A percentile compares a stretch with the other conserved stretches of the same genome.
Conservation (phyloP, 768 basidiomycete genomes). For the Boletus rex-veris region DNA sequence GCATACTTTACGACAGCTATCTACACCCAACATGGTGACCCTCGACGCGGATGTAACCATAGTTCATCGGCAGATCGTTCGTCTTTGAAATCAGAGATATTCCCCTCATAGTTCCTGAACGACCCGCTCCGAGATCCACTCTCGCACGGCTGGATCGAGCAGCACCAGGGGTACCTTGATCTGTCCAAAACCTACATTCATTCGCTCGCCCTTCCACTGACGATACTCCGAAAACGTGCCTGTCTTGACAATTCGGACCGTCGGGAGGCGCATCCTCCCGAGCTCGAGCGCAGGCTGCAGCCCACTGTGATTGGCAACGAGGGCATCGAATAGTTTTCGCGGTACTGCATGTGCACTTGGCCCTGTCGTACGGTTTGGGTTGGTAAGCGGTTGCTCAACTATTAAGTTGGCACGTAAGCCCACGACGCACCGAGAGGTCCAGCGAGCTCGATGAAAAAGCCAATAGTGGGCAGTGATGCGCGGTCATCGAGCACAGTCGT, state of each 20-base stretch:
- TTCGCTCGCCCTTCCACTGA: constrained; percentile 5
- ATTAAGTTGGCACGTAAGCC: too few species aligned
- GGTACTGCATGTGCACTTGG: not conserved
- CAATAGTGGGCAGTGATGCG: not conserved
- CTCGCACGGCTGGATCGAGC: not conserved
- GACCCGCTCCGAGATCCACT: constrained; percentile 21
- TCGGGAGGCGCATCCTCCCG: constrained; percentile 9
- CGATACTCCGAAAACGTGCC: constrained; percentile 21
- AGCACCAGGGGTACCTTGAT: constrained; percentile 17
- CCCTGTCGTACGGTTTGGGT: not conserved
- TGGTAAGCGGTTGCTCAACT: not conserved
- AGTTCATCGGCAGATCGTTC: too few species aligned
- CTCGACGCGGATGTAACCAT: too few species aligned
- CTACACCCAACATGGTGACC: too few species aligned
- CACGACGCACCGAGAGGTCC: constrained; percentile 10
- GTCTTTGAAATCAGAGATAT: too few species aligned
- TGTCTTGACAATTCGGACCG: constrained; percentile 18
- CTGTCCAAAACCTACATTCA: constrained; percentile 1
- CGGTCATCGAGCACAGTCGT: constrained; percentile 16
- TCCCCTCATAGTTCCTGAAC: constrained; percentile 10
- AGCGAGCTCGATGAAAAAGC: constrained; percentile 16
- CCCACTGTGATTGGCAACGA: not conserved
- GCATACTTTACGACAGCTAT: too few species aligned
- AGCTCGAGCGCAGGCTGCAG: not conserved
- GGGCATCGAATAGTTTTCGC: constrained; percentile 8